These are phyloP conservation scores for Phyllosticta citrichinensis DNA, from an alignment of 2,329 filamentous ascomycete species.

Conservation along the genomic window DNA sequence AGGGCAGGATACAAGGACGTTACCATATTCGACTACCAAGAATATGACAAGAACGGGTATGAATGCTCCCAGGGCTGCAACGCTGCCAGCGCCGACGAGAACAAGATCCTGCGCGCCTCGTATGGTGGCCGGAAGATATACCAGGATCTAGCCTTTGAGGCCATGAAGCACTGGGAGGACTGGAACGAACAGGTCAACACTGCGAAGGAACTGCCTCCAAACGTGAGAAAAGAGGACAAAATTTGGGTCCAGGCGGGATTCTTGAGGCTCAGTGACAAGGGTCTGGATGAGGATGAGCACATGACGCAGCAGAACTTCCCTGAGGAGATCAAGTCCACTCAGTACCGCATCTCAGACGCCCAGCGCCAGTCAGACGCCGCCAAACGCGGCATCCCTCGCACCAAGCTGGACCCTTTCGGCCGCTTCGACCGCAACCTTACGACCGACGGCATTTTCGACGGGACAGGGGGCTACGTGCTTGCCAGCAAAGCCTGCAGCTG, in stretches of 20 bases:
- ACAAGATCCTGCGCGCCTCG: constrained; percentile 52
- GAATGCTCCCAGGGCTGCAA: constrained; percentile 2
- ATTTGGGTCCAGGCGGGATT: constrained; percentile 19
- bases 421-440: background rate
- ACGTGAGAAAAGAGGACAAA: background rate
- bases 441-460: constrained; percentile 27
- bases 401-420: constrained; percentile 7
- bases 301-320: constrained; percentile 19
- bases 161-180: constrained; percentile 7
- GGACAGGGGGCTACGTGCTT: constrained; percentile 35
- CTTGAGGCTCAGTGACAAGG: constrained; percentile 13
- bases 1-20: constrained; percentile 18
- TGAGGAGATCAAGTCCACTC: constrained; percentile 16
- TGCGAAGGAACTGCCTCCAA: background rate
- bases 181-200: constrained; percentile 4
- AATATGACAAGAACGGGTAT: constrained; percentile 8
- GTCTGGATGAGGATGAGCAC: constrained; percentile 14
- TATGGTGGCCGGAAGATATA: constrained; percentile 38
- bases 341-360: constrained; percentile 17
- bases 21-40: constrained; percentile 10
- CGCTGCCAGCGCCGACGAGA: constrained; percentile 20
- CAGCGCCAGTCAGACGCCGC: constrained; percentile 5
- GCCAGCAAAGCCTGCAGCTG: constrained; percentile 40
- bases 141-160: constrained; percentile 9
- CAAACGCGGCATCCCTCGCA: background rate